Base-by-base conservation (phyloP, 495 filamentous ascomycete species). In the Podospora conica region DNA sequence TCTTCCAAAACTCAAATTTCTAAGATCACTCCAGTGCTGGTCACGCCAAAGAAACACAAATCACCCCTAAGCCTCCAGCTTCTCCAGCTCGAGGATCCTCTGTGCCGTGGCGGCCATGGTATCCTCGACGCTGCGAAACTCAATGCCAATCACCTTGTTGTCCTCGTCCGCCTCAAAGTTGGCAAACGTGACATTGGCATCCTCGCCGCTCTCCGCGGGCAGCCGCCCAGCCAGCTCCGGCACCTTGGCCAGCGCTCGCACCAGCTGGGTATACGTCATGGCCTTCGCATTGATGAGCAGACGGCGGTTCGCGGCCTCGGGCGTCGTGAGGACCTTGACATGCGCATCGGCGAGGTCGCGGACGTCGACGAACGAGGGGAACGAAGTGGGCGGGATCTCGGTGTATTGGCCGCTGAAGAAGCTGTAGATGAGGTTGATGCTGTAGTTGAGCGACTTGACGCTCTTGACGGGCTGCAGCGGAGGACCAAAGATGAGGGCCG, bases 41-140 rank as follows among this genome's bases (percentile, higher is more conserved):
- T 31, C 15, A 48, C 18, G 40, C 40, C 40, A 48, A 48, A 8
- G 1, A 1, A 1, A 2, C 18, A 48, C 8, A 48, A 8, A 48
- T 2, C 29, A 8, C 6, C 3, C 3, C 55, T 57, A 57, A 57
- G 31, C 31, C 20, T 65, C 60, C 56, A 58, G 53, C 61, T 48
- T 61, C 64, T 71, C 69, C 24, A 71, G 56, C 68, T 75, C 70
- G 24, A 77, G 63, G 21, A 77, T 66, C 23, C 55, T 73, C 68
- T 60, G 70, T 18, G 76, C 77, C 22, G 74, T 63, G 69, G 77
- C 76, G 10, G 71, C 71, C 70, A 80, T 74, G 5, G 76, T 77
- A 70, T 77, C 67, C 57, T 78, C 76, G 1, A 72, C 22, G 18
- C 28, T 77, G 24, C 72, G 61, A 23, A 76, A 70, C 62, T 63